Evolutionary conservation across 352 stramenopile species (phyloP), one percentile per base, ranked within the genome.

Genomic region (Pythium guiyangense): DNA sequence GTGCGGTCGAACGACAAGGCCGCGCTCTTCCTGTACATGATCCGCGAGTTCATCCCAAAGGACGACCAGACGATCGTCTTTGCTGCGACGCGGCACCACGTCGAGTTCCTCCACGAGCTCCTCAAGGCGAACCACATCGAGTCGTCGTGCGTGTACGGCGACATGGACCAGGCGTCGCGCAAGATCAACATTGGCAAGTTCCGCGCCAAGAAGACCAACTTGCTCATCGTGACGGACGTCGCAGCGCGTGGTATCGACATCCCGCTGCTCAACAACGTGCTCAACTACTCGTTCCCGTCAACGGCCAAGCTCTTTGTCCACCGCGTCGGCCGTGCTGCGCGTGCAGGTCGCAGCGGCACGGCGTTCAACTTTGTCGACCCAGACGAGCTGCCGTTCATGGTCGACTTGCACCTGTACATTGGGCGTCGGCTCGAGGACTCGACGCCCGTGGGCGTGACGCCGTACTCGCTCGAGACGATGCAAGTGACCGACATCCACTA

Each of bases 311-410:
- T 97, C 25, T 97, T 96, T 63, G 88, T 99, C 29, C 97, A 99
- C 92, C 86, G 97, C 50, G 92, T 96, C 47, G 96, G 97, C 66
- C 94, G 97, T 65, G 97, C 96, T 35, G 97, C 96, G 4, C 83
- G 97, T 74, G 95, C 97, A 18, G 96, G 96, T 22, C 82, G 96
- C 37, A 96, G 86, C 58, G 96, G 96, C 64, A 96, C 90, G 45
- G 97, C 96, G 31, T 98, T 97, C 70, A 98, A 79, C 68, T 87
- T 99, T 63, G 94, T 99, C 15, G 97, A 99, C 61, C 96, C 96
- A n/a, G 96, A 99, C 59, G 97, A 99, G 69, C 73, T 98, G 49
- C 94, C 97, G 14, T 99, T 99, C 74, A 98, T 99, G 92, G 88
- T 99, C 25, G 97, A 99, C 69, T 62, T 99, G 37, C 89, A 98